Evolutionary conservation across 31 red algal species (phyloP), one percentile per base, ranked within the genome.

Genomic region (Endocladia muricata): DNA sequence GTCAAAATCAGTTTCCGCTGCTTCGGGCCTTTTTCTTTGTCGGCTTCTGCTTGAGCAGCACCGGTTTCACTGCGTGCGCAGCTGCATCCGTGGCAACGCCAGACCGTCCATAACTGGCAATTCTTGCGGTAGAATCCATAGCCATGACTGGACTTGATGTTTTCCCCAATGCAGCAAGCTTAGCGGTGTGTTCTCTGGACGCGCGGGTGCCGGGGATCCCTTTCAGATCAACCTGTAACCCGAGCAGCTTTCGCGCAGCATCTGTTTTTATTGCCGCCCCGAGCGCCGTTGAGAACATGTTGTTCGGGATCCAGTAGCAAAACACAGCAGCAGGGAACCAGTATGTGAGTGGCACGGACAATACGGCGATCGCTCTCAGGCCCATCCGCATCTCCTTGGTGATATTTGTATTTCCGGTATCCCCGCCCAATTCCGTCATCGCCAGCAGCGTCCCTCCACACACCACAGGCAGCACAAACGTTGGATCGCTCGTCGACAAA

Each of bases 221-320:
- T 4, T 73, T 55, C 9, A 69, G 47, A 56, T 78, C 64, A 17
- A 87, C 73, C 39, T 77, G 9, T 32, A 87, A 31, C 51, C 83
- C 83, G 2, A 87, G 2, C 21, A 44, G 48, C 35, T 51, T 33
- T 32, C 49, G 61, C 13, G 65, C 63, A 26, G 40, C 36, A 43
- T 56, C 2, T 23, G 38, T 55, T 19, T 67, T 61, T 64, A 84
- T 68, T n/a, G 65, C 61, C 19, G 57, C 33, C 1, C 73, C 74
- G n/a, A 91, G 58, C 49, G 58, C 56, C 37, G 88, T 35, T 15
- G 94, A 92, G 63, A 97, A 81, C 39, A 86, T 17, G 64, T 97
- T 97, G 54, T 77, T 92, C 4, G 94, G 88, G 31, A 97, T 62
- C 88, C 88, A 97, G 68, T 97, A 97, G 58, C 88, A 92, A 37